phyloP scores from a whole-genome alignment of 179 eudicot genomes.

The Drosera spatulata region DNA sequence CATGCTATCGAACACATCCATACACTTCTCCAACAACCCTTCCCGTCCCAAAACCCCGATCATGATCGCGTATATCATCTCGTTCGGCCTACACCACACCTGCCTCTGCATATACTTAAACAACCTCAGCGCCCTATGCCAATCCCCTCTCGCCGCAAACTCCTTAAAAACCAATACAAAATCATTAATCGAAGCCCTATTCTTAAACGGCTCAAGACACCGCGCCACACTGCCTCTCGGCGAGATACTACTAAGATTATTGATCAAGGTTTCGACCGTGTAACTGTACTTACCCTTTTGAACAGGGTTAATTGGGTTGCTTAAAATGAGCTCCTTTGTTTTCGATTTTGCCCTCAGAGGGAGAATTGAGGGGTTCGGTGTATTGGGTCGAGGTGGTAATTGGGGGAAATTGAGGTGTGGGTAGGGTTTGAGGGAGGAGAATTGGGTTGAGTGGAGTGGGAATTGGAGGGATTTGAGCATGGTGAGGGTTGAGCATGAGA shows the following conservation, averaged over 20 bases:
- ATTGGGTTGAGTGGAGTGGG: too few relatives aligned
- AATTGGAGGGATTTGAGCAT: too few relatives aligned
- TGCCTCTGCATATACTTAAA: slow-evolving; percentile 96
- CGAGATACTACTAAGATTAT: slow-evolving; percentile 83
- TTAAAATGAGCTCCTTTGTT: slow-evolving; percentile 51
- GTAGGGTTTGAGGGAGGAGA: too few relatives aligned
- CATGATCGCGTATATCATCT: slow-evolving; percentile 66
- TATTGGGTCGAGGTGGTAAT: too few relatives aligned
- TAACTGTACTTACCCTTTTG: slow-evolving; percentile 91
- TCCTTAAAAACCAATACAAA: slow-evolving; percentile 81
- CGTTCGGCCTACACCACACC: slow-evolving; percentile 97
- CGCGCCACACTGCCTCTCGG: slow-evolving; percentile 90
- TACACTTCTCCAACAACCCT: slow-evolving; percentile 70
- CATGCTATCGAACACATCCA: slow-evolving; percentile 85
- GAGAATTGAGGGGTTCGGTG: too few relatives aligned
- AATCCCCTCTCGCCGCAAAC: slow-evolving; percentile 81
- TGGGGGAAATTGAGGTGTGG: too few relatives aligned
- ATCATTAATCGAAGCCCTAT: slow-evolving; percentile 67
- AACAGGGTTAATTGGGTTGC: slow-evolving; percentile 53
- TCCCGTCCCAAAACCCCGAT: slow-evolving; percentile 82
- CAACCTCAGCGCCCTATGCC: slow-evolving; percentile 82
- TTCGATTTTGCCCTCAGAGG: slow-evolving; percentile 30
- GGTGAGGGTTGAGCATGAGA: too few relatives aligned
- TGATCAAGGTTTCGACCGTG: slow-evolving; percentile 68
- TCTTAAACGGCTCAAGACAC: slow-evolving; percentile 70